These are phyloP conservation scores for Arctostaphylos glauca DNA, from an alignment of 148 eudicot genomes.

Conservation along the genomic window DNA sequence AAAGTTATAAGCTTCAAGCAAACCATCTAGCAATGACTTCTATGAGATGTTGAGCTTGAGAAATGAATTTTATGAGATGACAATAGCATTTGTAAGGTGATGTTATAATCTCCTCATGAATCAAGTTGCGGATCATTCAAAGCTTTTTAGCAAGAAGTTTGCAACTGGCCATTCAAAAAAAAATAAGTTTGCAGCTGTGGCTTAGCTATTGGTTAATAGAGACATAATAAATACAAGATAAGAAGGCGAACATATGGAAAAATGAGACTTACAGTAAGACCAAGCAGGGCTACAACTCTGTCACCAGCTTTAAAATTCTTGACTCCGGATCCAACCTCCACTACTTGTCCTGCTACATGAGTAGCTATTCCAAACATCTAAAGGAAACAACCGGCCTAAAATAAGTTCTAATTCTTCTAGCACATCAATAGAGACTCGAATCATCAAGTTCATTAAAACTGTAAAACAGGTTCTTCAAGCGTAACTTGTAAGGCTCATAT, in stretches of 20 bases:
- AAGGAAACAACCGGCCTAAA: constrained; percentile 13
- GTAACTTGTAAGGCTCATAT: neutral
- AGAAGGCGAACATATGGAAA: neutral
- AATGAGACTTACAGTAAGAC: neutral
- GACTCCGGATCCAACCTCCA: too few species aligned
- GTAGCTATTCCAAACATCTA: constrained; percentile 31
- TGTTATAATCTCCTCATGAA: neutral
- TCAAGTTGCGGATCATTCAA: neutral
- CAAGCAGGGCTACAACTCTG: too few species aligned
- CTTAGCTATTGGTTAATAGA: neutral
- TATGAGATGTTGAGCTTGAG: neutral
- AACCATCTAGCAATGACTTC: neutral
- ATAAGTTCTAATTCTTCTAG: too few species aligned
- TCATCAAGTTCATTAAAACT: neutral
- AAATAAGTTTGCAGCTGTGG: too few species aligned
- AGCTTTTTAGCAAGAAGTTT: neutral
- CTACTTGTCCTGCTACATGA: neutral
- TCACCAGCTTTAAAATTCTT: too few species aligned
- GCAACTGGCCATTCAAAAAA: too few species aligned
- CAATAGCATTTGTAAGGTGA: neutral
- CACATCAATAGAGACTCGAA: neutral
- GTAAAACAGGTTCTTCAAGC: neutral
- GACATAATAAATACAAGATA: neutral
- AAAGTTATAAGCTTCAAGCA: constrained; percentile 2
- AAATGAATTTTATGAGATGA: neutral